Evolutionary conservation across 306 rosid genomes (phyloP).

Genomic region (Cajanus cajan): DNA sequence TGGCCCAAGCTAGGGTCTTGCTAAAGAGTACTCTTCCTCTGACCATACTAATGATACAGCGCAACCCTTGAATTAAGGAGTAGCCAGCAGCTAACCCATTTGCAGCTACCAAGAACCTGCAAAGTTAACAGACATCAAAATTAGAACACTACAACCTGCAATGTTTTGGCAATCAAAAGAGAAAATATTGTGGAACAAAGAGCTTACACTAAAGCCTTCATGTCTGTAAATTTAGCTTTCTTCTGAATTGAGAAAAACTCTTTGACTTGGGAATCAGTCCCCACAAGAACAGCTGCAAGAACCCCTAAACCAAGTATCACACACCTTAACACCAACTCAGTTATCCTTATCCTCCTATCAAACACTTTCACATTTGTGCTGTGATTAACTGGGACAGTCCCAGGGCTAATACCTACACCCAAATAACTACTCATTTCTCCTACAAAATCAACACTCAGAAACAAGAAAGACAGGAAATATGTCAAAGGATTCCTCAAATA

Average conservation of each 20-base stretch:
- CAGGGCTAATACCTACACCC: conserved; percentile 85
- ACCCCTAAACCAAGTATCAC: conserved; percentile 61
- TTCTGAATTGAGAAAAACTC: conserved; percentile 65
- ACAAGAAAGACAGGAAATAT: neutral
- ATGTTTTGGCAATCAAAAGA: neutral
- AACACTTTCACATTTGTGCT: conserved; percentile 45
- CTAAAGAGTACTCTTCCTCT: conserved; percentile 63
- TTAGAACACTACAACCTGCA: neutral
- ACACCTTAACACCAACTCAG: conserved; percentile 71
- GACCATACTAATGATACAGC: conserved; percentile 57
- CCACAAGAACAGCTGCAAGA: conserved; percentile 74
- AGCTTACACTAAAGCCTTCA: conserved; percentile 83
- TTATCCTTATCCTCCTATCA: conserved; percentile 59
- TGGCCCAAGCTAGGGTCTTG: conserved; percentile 85
- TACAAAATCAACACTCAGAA: conserved; percentile 17
- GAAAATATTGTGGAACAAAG: neutral
- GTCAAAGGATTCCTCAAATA: neutral
- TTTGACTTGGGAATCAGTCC: conserved; percentile 73
- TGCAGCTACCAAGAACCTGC: conserved; percentile 71
- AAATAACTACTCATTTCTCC: conserved; percentile 64
- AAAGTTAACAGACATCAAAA: neutral
- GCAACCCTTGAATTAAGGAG: conserved; percentile 69
- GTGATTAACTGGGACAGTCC: conserved; percentile 66
- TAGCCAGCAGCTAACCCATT: conserved; percentile 73
- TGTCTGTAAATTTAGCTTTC: conserved; percentile 72